Percentiles rank a stretch among this genome's conserved stretches.
Conservation (phyloP, 2,329 filamentous ascomycete species). For the Dactylellina haptotyla region DNA sequence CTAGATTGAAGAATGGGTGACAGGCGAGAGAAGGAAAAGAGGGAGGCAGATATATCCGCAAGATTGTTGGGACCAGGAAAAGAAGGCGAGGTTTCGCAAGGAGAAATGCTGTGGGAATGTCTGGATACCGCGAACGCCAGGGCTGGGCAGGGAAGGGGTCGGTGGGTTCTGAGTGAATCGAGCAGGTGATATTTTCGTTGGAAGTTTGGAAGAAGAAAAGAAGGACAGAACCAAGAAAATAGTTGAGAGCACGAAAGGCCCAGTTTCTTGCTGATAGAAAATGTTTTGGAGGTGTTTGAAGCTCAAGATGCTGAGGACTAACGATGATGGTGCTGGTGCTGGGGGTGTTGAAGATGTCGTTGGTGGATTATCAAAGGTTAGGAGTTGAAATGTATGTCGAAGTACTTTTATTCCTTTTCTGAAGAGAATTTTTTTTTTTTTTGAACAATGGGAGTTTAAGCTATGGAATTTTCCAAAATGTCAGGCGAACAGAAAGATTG, state of each 20-base stretch:
- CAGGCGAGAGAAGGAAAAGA: background rate
- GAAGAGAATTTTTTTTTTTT: slow-evolving; percentile 3
- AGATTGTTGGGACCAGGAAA: slow-evolving; percentile 7
- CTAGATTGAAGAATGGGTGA: slow-evolving; percentile 18
- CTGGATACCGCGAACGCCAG: slow-evolving; percentile 22
- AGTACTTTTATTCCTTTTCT: too few species aligned
- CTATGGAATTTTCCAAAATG: background rate
- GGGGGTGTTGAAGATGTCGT: background rate
- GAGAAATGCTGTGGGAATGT: slow-evolving; percentile 34
- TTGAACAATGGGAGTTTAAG: slow-evolving; percentile 12
- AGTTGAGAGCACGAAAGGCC: slow-evolving; percentile 59
- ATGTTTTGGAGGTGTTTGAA: too few species aligned
- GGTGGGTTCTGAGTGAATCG: slow-evolving; percentile 19
- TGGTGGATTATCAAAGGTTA: slow-evolving; percentile 58
- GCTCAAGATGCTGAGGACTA: too few species aligned
- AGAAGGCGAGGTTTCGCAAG: slow-evolving; percentile 34
- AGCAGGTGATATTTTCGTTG: slow-evolving; percentile 2
- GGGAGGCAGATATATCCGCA: background rate
- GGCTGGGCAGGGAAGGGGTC: slow-evolving; percentile 43
- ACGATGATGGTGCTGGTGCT: background rate
- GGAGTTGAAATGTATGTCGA: slow-evolving; percentile 59
- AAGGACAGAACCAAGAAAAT: slow-evolving; percentile 57
- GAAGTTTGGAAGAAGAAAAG: background rate
- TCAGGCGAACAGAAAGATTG: slow-evolving; percentile 2
- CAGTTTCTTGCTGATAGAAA: too few species aligned